Base-by-base conservation (phyloP, 2,329 filamentous ascomycete genomes). In the Fusarium lyarnte region DNA sequence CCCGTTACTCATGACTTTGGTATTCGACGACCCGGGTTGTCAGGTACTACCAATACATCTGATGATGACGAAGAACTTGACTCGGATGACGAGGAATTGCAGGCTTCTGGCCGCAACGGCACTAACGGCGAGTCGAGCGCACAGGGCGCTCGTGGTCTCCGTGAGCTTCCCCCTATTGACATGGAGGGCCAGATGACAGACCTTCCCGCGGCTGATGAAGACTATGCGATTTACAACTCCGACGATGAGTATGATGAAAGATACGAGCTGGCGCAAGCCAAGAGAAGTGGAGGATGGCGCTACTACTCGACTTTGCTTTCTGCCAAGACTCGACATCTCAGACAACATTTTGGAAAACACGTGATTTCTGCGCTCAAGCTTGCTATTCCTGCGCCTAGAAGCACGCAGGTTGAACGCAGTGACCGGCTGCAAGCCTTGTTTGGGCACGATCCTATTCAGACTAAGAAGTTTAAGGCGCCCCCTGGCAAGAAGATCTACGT, bases 401-500 rank as follows among this genome's bases (percentile, higher is more conserved):
- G 85, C 76, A 83, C 88, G 70, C 80, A 84, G 78, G 83, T 94
- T 81, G 87, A 90, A 77, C 82, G 89, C 76, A 84, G 88, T 82
- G 81, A 89, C 81, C 82, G 87, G 29, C 82, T 85, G 41, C 81
- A 85, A 69, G 82, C 85, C 77, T 84, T 90, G 16, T 88, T 90
- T 42, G 88, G 88, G 11, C 78, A 81, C 54, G 82, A 87, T 77
- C 76, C 90, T 83, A 86, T 91, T 31, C 85, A 87, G 71, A 85
- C 81, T 35, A 88, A 86, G 80, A 86, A 83, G 75, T 90, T 94
- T 84, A 91, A 90, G 79, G 93, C 93, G 13, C 93, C 93, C 17
- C 91, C 90, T 80, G 93, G 93, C 59, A 95, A 95, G 89, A 93
- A 93, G 81, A 98, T 99, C 66, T 95, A 98, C 78, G 96, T 99